Conservation (phyloP, 345 rosid genomes). For the Moricandia moricandioides region DNA sequence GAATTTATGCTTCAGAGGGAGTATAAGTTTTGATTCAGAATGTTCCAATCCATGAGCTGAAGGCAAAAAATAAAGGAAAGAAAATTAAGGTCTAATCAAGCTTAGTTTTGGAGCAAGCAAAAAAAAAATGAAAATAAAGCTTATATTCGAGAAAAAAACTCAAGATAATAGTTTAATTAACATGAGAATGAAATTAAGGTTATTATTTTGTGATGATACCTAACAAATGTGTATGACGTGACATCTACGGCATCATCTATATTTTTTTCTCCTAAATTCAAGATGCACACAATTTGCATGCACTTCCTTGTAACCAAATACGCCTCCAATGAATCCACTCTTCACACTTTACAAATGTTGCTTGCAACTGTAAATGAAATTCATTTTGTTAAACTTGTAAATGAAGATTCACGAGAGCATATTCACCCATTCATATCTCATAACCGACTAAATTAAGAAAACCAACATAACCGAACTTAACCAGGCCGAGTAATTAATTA, state of each 20-base stretch:
- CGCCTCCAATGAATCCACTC: background rate
- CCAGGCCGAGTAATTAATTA: background rate
- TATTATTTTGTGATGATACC: background rate
- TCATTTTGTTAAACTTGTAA: background rate
- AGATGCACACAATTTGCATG: conserved; percentile 22
- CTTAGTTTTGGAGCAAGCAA: background rate
- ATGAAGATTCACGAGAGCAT: background rate
- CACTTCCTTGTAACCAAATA: background rate
- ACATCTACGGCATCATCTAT: conserved; percentile 13
- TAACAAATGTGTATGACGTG: conserved; percentile 11
- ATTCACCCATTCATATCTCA: too few species aligned
- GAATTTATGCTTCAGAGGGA: too few species aligned
- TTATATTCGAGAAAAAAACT: too few species aligned
- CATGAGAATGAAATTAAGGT: background rate
- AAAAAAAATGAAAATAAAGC: background rate
- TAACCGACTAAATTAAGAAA: conserved; percentile 2
- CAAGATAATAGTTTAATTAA: background rate
- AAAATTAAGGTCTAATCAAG: background rate
- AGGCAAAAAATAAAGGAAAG: too few species aligned
- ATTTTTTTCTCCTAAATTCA: background rate
- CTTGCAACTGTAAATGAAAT: background rate
- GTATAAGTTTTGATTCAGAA: too few species aligned
- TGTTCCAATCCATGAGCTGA: background rate
- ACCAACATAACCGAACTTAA: background rate
- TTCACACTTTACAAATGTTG: conserved; percentile 23